A percentile compares a stretch with the other conserved stretches of the same genome.
phyloP scores from a whole-genome alignment of 495 filamentous ascomycete genomes.

The Penicillium paxilli region DNA sequence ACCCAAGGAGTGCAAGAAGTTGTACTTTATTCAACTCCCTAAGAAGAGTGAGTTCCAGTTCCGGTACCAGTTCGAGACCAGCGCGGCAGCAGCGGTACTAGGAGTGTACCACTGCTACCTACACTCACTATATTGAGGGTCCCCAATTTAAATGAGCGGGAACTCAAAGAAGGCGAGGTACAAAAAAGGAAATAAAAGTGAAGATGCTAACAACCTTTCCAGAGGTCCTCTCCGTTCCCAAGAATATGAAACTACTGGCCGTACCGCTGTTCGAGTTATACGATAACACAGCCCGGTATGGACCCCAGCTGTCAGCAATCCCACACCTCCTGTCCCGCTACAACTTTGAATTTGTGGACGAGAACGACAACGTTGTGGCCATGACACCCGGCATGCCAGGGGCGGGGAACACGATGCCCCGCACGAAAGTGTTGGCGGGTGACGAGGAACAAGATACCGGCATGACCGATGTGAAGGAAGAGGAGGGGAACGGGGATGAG shows the following conservation, averaged over 20 bases:
- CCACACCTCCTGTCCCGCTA: constrained; percentile 91
- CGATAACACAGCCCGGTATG: constrained; percentile 93
- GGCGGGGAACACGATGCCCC: constrained; percentile 48
- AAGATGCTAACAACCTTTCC: neutral
- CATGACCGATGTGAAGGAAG: constrained; percentile 37
- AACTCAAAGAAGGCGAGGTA: no score
- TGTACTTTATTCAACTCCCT: constrained; percentile 94
- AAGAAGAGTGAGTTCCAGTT: constrained; percentile 86
- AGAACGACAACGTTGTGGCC: constrained; percentile 83
- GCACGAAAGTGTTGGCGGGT: constrained; percentile 75
- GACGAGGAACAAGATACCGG: constrained; percentile 46
- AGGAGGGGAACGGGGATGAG: constrained; percentile 25
- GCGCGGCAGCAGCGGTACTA: no score
- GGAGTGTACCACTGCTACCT: no score
- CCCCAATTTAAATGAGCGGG: no score
- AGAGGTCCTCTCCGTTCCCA: constrained; percentile 97
- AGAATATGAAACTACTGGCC: constrained; percentile 99
- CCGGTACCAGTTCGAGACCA: no score
- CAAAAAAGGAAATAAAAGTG: no score
- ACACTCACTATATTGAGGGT: no score
- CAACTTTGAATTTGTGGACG: constrained; percentile 98
- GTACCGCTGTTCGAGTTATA: constrained; percentile 97
- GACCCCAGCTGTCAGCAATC: constrained; percentile 93
- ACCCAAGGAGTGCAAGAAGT: constrained; percentile 98
- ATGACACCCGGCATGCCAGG: constrained; percentile 69